Base-by-base conservation (phyloP, 2,329 filamentous ascomycete species). In the Simplicillium sp. region DNA sequence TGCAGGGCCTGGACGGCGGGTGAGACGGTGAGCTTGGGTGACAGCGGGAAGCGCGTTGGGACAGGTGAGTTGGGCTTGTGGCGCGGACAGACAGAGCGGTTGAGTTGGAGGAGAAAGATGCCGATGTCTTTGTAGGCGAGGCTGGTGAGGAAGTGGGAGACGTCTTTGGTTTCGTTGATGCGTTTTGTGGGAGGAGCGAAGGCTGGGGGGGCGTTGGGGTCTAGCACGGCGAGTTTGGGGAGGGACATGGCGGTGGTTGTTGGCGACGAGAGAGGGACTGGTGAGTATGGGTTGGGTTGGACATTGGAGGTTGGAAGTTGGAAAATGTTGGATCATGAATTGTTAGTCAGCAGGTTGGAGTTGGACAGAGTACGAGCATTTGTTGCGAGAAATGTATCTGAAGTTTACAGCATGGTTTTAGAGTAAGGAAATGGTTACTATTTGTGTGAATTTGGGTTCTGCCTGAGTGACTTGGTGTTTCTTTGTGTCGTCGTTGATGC, bases 91-190 rank as follows among this genome's bases (percentile, higher is more conserved):
- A 97, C 78, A 11, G 89, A 76, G 43, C 82, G 79, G 60, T 95
- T 97, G 37, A 98, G 79, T 64, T 97, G 92, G 49, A 94, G 71
- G 36, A 97, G 68, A 59, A 95, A 97, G 36, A 77, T 74, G 60
- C 87, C 84, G 40, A 98, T 85, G 56, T 96, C 87, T 44, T 79
- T 75, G 64, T 97, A 96, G 35, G 87, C 92, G 50, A 76, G 77
- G 37, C 86, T 88, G 8, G 73, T 75, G 40, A 94, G 76, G 60
- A 97, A 98, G 47, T 74, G 76, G 15, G 76, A 61, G 41, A 98
- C 84, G 69, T 97, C 88, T 44, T 81, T 68, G 42, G 82, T 82
- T 53, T 92, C 85, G 63, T 94, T 74, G 65, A 98, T 98, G 54
- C 73, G 73, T 62, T 97, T 98, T 42, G 59, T 57, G 0, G 92